Evolutionary conservation across 805 yeast genomes (phyloP), one percentile per base, ranked within the genome.

Genomic region (Wickerhamiella alocasiicola): DNA sequence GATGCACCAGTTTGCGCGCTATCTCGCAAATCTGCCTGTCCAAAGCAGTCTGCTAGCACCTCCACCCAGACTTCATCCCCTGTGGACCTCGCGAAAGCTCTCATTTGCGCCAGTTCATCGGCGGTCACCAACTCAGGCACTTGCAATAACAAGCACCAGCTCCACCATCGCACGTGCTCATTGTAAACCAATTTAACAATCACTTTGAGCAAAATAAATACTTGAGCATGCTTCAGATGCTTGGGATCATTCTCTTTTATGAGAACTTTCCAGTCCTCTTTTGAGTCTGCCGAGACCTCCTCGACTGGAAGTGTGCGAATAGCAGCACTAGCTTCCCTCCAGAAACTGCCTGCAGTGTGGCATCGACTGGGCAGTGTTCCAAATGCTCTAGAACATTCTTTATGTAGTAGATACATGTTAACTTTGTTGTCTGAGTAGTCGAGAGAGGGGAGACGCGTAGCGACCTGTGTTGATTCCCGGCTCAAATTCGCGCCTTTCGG

Each of bases 211-310:
- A 50, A 34, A 64, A 57, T 32, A 67, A 50, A 15, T 55, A 51
- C 31, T 56, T 54, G 4, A 47, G 9, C 49, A 31, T 65, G 67
- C 32, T 59, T 64, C n/a, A 69, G 39, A 3, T 72, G 70, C 7
- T 44, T 42, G 2, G 57, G 50, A 6, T 48, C 46, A 15, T 58
- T 55, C 13, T 57, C 51, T 40, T 59, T 55, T 2, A 68, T 51
- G 41, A 59, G 63, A 6, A 49, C 49, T 42, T 67, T 66, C 76
- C 76, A 70, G 12, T 60, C 55, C 9, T 36, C 39, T 9, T 36
- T 36, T 6, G 21, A 13, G 9, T 23, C 26, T 7, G 11, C 11
- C 7, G 7, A 7, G 11, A 23, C 11, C 26, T 23, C 26, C 26
- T 23, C 26, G 11, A 23, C 11, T 7, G 7, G 9, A 23, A 23